Percentiles rank a stretch among this genome's conserved stretches.
Evolutionary conservation across 2,329 filamentous ascomycete species (phyloP).

Genomic region (Rhynchosporium agropyri): DNA sequence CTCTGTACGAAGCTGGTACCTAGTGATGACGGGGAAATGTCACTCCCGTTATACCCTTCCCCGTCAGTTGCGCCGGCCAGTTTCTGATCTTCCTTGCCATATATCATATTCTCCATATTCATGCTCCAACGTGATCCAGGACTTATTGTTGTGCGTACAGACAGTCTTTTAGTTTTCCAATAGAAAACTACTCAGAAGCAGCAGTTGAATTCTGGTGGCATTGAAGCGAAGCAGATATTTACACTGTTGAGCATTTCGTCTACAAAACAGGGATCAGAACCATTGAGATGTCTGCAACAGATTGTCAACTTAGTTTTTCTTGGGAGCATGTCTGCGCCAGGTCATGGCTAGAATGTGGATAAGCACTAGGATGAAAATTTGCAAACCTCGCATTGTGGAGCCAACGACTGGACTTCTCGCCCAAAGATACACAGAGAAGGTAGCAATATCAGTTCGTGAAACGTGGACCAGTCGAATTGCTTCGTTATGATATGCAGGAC

Average conservation of each 20-base stretch:
- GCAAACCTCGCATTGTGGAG: background rate
- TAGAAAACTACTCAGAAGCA: background rate
- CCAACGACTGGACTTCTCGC: background rate
- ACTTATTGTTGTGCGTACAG: background rate
- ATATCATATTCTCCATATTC: background rate
- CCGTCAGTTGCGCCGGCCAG: conserved; percentile 13
- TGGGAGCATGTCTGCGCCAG: background rate
- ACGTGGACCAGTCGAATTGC: background rate
- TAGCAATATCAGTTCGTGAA: background rate
- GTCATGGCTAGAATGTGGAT: background rate
- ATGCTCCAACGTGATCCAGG: background rate
- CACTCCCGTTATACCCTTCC: conserved; percentile 20
- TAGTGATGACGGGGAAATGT: conserved; percentile 9
- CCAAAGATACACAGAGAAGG: background rate
- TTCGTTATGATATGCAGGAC: too few species aligned
- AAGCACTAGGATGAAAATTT: background rate
- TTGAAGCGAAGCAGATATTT: background rate
- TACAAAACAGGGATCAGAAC: conserved; percentile 1
- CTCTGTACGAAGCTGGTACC: conserved; percentile 18
- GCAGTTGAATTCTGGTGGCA: conserved; percentile 1
- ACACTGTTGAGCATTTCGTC: background rate
- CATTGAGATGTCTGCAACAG: background rate
- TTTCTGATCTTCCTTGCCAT: background rate
- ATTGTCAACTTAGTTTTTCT: background rate
- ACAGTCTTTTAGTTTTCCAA: background rate